A percentile compares a stretch with the other conserved stretches of the same genome.
phyloP scores from a whole-genome alignment of 805 yeast species.

The Osmozyma mogii region DNA sequence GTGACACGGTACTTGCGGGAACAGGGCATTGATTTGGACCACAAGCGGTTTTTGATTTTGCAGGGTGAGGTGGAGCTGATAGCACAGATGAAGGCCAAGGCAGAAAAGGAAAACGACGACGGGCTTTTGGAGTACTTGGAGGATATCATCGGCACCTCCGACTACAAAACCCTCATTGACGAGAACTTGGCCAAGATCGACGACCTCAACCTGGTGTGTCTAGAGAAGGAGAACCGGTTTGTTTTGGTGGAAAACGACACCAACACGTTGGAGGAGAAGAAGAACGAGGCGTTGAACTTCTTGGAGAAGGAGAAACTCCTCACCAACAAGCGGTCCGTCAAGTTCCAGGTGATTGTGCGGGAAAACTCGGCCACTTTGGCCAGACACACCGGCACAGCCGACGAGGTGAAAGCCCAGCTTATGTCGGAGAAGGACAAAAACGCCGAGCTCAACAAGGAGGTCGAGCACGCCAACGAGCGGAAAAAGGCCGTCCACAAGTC shows the following conservation, averaged over 20 bases:
- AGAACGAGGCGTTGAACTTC: conserved; percentile 61
- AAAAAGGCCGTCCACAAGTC: conserved; percentile 14
- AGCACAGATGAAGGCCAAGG: conserved; percentile 98
- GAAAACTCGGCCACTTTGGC: conserved; percentile 34
- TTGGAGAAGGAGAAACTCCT: conserved; percentile 58
- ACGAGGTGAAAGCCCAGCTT: no score
- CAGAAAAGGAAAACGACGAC: conserved; percentile 85
- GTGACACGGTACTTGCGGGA: conserved; percentile 68
- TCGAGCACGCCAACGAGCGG: conserved; percentile 27
- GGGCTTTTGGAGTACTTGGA: conserved; percentile 91
- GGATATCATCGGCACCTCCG: conserved; percentile 92
- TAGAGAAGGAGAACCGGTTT: conserved; percentile 74
- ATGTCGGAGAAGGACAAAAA: conserved; percentile 35
- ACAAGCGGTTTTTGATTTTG: conserved; percentile 84
- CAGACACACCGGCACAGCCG: conserved; percentile 27
- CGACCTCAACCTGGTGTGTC: conserved; percentile 68
- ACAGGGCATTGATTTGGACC: conserved; percentile 90
- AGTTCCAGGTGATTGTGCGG: conserved; percentile 45
- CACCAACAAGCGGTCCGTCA: conserved; percentile 43
- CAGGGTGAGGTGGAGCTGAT: conserved; percentile 99
- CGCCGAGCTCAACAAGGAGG: conserved; percentile 20
- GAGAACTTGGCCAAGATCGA: conserved; percentile 53
- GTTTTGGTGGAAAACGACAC: conserved; percentile 75
- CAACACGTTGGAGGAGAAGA: conserved; percentile 52
- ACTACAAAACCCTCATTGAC: conserved; percentile 73